Evolutionary conservation across 2,329 filamentous ascomycete genomes (phyloP).

Genomic region (Pestalotiopsis sp.): DNA sequence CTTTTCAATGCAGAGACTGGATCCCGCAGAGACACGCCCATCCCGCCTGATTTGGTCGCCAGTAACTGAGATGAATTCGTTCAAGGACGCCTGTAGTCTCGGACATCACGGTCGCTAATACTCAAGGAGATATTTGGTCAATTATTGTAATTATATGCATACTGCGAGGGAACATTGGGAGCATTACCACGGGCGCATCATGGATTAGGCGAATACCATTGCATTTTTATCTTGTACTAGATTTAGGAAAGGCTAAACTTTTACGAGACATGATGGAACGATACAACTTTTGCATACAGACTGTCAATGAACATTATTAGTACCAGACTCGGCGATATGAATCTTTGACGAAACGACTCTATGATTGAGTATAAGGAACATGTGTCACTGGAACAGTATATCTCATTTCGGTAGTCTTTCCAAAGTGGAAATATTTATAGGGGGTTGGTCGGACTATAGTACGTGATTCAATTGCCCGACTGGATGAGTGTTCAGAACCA

Average conservation of each 20-base stretch:
- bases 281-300: not conserved
- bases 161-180: slow-evolving; percentile 20
- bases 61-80: slow-evolving; percentile 7
- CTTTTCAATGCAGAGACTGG: slow-evolving; percentile 31
- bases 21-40: slow-evolving; percentile 37
- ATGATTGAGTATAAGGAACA: not conserved
- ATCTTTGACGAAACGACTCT: not conserved
- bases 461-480: too few species aligned
- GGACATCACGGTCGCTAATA: not conserved
- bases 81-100: not conserved
- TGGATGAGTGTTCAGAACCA: too few species aligned
- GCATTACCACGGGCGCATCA: slow-evolving; percentile 17
- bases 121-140: not conserved
- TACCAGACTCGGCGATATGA: not conserved
- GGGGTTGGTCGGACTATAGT: too few species aligned
- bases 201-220: slow-evolving; percentile 18
- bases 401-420: too few species aligned
- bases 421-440: too few species aligned
- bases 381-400: too few species aligned
- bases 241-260: not conserved
- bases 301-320: not conserved
- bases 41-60: slow-evolving; percentile 33
- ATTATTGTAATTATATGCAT: slow-evolving; percentile 19
- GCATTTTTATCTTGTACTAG: slow-evolving; percentile 16
- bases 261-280: not conserved